Evolutionary conservation across 2,329 filamentous ascomycete species (phyloP), one percentile per base, ranked within the genome.

Genomic region (Diaporthe helianthi): DNA sequence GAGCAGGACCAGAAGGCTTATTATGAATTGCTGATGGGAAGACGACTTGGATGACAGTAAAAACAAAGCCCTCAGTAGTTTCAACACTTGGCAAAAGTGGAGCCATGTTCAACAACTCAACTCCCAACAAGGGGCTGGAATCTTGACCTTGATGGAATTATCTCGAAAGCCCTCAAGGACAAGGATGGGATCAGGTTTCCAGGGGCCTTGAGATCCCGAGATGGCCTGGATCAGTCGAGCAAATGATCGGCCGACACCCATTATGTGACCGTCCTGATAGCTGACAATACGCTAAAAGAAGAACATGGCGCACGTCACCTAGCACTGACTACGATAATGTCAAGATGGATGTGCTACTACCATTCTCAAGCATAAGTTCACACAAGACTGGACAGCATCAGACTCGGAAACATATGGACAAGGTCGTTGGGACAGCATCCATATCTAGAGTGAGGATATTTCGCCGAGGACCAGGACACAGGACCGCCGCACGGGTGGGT

Each of bases 11-110:
- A 80, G 65, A 77, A 77, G 60, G 77, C 78, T 5, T 80, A 79
- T 38, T 80, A 80, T 58, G 79, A 80, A 72, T 73, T 80, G 4
- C 74, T 80, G 24, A 80, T 80, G 79, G 79, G 79, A 9, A 70
- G 68, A 31, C 69, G 67, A 9, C 73, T 74, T 33, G 65, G 64
- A 12, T 72, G 69, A 72, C 36, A 33, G 36, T 15, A 29, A 9
- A 46, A 12, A 22, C 17, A 7, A 46, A 54, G 53, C 26, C 19
- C 29, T 49, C 10, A 33, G 24, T 67, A 33, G 24, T 67, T 19
- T 46, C 26, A 47, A 67, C 41, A 46, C 38, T 31, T 46, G 63
- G 52, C 33, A 36, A 4, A 4, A 19, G 24, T 24, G 26, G 51
- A 47, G 26, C 29, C 22, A n/a, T 4, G 52, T 58, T 65, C 64